Evolutionary conservation across 1,284 basidiomycete species (phyloP).

Genomic region (Pascua guehoae): DNA sequence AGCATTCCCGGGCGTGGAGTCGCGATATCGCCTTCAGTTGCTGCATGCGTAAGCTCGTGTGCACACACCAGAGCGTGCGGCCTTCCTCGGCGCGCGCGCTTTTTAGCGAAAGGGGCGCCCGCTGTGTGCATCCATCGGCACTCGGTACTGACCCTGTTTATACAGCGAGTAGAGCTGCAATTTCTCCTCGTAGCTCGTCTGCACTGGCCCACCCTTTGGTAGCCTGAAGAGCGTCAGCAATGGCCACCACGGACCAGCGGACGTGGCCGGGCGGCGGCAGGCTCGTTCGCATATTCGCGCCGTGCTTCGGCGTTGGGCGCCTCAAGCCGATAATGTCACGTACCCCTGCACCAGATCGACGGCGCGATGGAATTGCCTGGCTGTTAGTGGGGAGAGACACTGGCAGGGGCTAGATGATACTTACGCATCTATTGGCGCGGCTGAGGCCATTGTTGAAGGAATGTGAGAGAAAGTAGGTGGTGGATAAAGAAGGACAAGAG

Average conservation of each 20-base stretch:
- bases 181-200: conserved; percentile 96
- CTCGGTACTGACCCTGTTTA: conserved; percentile 72
- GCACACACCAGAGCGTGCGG: background rate
- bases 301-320: background rate
- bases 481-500: background rate
- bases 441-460: conserved; percentile 10
- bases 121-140: too few relatives aligned
- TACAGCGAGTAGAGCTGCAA: conserved; percentile 91
- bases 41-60: conserved; percentile 17
- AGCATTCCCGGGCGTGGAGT: conserved; percentile 41
- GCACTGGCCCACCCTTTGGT: conserved; percentile 91
- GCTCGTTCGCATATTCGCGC: too few relatives aligned
- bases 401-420: conserved; percentile 1
- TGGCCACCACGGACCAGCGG: background rate
- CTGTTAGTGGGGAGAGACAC: background rate
- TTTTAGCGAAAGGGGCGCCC: too few relatives aligned
- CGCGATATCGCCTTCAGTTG: conserved; percentile 42
- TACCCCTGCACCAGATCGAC: conserved; percentile 82
- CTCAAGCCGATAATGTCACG: background rate
- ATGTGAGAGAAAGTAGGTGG: background rate
- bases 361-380: conserved; percentile 80
- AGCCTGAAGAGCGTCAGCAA: conserved; percentile 50
- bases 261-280: too few relatives aligned
- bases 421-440: conserved; percentile 28
- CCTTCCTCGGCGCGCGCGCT: background rate